phyloP scores from a whole-genome alignment of 106 monocot species.

The Hemerocallis citrina region DNA sequence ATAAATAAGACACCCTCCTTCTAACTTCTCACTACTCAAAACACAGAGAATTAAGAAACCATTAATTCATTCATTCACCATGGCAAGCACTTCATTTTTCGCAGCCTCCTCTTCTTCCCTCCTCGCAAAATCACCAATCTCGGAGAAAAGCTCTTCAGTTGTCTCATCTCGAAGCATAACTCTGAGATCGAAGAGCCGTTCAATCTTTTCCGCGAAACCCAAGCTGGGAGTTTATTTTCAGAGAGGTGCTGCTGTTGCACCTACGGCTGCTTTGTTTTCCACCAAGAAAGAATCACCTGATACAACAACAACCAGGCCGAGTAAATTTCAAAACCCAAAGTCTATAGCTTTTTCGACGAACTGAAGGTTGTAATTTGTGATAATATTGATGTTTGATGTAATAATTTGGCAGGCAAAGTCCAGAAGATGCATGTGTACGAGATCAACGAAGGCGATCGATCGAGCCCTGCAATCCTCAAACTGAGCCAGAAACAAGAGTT shows the following conservation, averaged over 20 bases:
- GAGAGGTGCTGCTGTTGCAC: not conserved
- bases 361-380: not conserved
- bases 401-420: slow-evolving; percentile 12
- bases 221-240: not conserved
- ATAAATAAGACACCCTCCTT: not conserved
- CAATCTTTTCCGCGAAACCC: not conserved
- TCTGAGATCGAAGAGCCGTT: not conserved
- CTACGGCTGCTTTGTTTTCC: slow-evolving; percentile 11
- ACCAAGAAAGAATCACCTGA: not conserved
- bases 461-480: slow-evolving; percentile 40
- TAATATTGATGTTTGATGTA: not conserved
- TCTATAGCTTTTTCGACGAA: not conserved
- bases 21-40: not conserved
- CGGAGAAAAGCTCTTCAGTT: not conserved
- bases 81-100: not conserved
- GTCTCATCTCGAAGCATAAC: not conserved
- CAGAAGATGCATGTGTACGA: slow-evolving; percentile 48
- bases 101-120: not conserved
- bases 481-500: slow-evolving; percentile 30
- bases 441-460: slow-evolving; percentile 46
- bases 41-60: too few relatives aligned
- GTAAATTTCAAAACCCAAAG: not conserved
- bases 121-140: not conserved
- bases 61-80: not conserved
- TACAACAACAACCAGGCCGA: not conserved